These are phyloP conservation scores for Sparassis latifolia DNA, from an alignment of 1,284 basidiomycete genomes.

Conservation along the genomic window DNA sequence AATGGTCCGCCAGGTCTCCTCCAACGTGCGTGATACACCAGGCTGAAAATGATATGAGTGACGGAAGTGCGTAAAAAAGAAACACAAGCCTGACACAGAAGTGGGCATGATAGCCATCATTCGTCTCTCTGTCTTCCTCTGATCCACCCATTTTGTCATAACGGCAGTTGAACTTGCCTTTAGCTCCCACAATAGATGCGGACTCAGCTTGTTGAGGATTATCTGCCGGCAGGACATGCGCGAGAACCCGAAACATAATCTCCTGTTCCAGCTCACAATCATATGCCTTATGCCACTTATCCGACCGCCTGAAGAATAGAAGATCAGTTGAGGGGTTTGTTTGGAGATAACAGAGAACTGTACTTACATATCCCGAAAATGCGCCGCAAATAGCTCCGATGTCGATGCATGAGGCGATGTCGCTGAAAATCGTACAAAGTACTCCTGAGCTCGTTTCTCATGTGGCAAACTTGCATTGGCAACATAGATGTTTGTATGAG, in stretches of 20 bases:
- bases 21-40: too few relatives aligned
- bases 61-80: too few relatives aligned
- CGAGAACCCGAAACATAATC: conserved; percentile 24
- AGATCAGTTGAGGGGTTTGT: background rate
- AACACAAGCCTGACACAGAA: conserved; percentile 22
- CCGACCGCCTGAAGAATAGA: background rate
- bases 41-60: too few relatives aligned
- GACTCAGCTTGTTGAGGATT: conserved; percentile 39
- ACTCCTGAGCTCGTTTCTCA: conserved; percentile 26
- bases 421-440: conserved; percentile 25
- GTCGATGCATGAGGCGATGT: conserved; percentile 27
- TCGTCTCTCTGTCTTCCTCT: conserved; percentile 15
- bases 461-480: conserved; percentile 22
- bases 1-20: too few relatives aligned
- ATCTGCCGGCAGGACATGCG: conserved; percentile 31
- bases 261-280: conserved; percentile 21
- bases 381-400: conserved; percentile 23
- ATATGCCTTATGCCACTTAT: conserved; percentile 19
- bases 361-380: conserved; percentile 5
- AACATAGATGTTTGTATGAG: conserved; percentile 26
- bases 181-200: conserved; percentile 31
- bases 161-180: conserved; percentile 31
- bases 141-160: conserved; percentile 18
- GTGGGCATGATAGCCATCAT: conserved; percentile 23
- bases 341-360: background rate